Percentiles rank a stretch among this genome's conserved stretches.
phyloP scores from a whole-genome alignment of 2,329 filamentous ascomycete species.

The Corinectria fuckeliana region DNA sequence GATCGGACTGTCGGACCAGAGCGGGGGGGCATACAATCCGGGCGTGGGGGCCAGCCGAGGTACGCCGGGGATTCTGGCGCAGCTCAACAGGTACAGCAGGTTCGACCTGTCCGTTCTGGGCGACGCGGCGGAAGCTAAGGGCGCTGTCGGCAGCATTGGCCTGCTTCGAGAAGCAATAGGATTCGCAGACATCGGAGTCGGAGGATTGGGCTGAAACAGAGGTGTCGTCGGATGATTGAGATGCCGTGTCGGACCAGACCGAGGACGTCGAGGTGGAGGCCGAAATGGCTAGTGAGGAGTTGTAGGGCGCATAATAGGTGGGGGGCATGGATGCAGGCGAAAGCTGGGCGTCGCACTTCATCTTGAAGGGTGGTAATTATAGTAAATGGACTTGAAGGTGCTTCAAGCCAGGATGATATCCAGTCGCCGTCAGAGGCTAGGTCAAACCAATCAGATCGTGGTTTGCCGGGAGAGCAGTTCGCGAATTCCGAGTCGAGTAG shows the following conservation, averaged over 20 bases:
- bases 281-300: conserved; percentile 74
- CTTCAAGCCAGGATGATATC: conserved; percentile 48
- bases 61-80: conserved; percentile 69
- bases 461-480: conserved; percentile 44
- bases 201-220: conserved; percentile 68
- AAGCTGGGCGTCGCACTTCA: conserved; percentile 61
- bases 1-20: conserved; percentile 85
- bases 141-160: conserved; percentile 30
- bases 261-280: conserved; percentile 79
- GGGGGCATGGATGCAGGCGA: conserved; percentile 58
- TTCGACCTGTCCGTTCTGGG: conserved; percentile 43
- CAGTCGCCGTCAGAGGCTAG: conserved; percentile 62
- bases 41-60: conserved; percentile 59
- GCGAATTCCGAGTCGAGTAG: conserved; percentile 45
- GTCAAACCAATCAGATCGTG: conserved; percentile 56
- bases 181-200: conserved; percentile 57
- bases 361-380: conserved; percentile 54
- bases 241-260: conserved; percentile 76
- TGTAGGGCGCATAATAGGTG: conserved; percentile 65
- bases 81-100: conserved; percentile 63
- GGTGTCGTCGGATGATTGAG: conserved; percentile 73
- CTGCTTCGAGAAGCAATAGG: conserved; percentile 46
- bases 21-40: conserved; percentile 72
- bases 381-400: conserved; percentile 37
- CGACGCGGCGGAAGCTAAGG: conserved; percentile 31